A percentile compares a stretch with the other conserved stretches of the same genome.
These are phyloP conservation scores for Phytophthora ohioensis DNA, from an alignment of 352 stramenopile genomes.

Conservation along the genomic window DNA sequence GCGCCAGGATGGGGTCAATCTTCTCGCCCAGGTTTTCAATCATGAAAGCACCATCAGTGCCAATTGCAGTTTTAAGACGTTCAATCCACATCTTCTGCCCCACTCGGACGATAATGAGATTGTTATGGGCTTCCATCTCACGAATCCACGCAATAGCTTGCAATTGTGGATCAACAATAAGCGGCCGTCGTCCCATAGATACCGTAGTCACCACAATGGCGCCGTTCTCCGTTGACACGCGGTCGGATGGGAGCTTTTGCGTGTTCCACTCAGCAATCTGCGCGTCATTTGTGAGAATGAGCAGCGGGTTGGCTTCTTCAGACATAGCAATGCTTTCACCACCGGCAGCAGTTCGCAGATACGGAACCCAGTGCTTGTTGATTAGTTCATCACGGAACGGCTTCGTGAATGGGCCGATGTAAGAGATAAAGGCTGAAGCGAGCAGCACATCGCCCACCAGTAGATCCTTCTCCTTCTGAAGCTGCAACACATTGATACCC, in stretches of 20 bases:
- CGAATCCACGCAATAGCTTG: conserved; percentile 95
- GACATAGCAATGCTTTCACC: conserved; percentile 93
- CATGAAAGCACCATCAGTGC: conserved; percentile 92
- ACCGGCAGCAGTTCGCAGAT: conserved; percentile 86
- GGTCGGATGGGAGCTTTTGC: conserved; percentile 92
- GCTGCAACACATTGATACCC: conserved; percentile 93
- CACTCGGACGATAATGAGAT: conserved; percentile 94
- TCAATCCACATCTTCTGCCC: conserved; percentile 96
- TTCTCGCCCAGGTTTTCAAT: conserved; percentile 96
- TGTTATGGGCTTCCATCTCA: conserved; percentile 92
- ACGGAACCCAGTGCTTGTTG: conserved; percentile 94
- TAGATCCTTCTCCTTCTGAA: conserved; percentile 93
- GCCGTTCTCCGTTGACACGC: conserved; percentile 95
- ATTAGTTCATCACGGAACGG: conserved; percentile 95
- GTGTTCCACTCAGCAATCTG: conserved; percentile 96
- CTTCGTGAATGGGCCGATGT: conserved; percentile 96
- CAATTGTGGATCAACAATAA: conserved; percentile 95
- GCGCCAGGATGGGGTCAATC: conserved; percentile 94
- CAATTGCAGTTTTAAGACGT: conserved; percentile 94
- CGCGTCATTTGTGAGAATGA: conserved; percentile 93
- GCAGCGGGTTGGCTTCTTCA: conserved; percentile 88
- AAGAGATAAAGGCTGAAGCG: conserved; percentile 95
- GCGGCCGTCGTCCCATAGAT: conserved; percentile 88
- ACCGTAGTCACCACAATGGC: conserved; percentile 93
- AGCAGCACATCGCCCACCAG: conserved; percentile 95